Conservation (phyloP, 768 basidiomycete genomes). For the Asterophora lycoperdoides region DNA sequence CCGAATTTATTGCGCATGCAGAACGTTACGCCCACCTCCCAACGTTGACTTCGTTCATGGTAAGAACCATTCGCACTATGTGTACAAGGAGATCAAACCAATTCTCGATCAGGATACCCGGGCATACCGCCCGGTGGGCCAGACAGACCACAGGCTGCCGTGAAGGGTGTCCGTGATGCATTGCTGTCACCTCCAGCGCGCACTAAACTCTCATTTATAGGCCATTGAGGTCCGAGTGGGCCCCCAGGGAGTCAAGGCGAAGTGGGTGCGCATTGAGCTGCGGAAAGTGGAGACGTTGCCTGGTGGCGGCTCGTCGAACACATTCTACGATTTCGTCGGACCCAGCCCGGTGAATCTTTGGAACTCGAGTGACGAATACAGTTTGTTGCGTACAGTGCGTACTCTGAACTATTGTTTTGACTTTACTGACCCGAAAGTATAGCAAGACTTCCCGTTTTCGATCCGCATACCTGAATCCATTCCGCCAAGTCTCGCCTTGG, state of each 20-base stretch:
- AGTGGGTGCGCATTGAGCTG: constrained; percentile 89
- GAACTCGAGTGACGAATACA: constrained; percentile 75
- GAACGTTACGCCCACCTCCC: constrained; percentile 80
- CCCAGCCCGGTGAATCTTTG: constrained; percentile 80
- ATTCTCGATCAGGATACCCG: constrained; percentile 57
- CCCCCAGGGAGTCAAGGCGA: constrained; percentile 75
- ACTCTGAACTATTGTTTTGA: constrained; percentile 12
- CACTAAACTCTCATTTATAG: constrained; percentile 36
- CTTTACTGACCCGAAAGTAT: constrained; percentile 7
- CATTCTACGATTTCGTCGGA: constrained; percentile 78
- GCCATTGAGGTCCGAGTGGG: constrained; percentile 83
- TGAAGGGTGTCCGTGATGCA: constrained; percentile 68
- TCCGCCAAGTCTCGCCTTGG: constrained; percentile 79
- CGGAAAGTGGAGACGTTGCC: constrained; percentile 86
- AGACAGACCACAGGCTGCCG: constrained; percentile 77
- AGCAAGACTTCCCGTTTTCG: constrained; percentile 88
- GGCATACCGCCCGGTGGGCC: constrained; percentile 78
- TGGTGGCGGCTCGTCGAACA: constrained; percentile 61
- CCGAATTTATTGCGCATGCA: constrained; percentile 24
- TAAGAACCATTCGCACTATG: constrained; percentile 23
- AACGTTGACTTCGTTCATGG: constrained; percentile 89
- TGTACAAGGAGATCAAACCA: constrained; percentile 6
- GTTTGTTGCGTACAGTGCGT: constrained; percentile 60
- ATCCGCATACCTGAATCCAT: constrained; percentile 92
- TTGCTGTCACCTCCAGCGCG: constrained; percentile 4